Base-by-base conservation (phyloP, 2,329 filamentous ascomycete genomes). In the Penicillium sp. region DNA sequence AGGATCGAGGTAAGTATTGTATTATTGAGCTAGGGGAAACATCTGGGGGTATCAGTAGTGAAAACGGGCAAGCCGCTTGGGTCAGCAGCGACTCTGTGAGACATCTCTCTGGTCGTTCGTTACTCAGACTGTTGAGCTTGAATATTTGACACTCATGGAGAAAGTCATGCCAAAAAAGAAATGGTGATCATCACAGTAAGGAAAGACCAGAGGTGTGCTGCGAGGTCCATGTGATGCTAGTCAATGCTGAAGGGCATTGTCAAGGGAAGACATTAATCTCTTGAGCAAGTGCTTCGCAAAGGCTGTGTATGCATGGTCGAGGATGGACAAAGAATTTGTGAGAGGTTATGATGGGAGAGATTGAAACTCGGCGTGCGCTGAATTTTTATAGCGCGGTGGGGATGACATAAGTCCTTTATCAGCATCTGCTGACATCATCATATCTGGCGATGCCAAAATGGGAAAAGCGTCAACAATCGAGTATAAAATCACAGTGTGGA, bases 121-220 rank as follows among this genome's bases (percentile, higher is more conserved):
- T 38, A 64, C 64, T 68, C 66, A 69, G 65, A 68, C 64, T 68
- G 65, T 68, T 68, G 66, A 68, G 64, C 66, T 70, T 68, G 63
- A 65, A 61, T 59, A 60, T 58, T 60, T 61, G 53, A 56, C 59
- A 66, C 55, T 58, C 63, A 66, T 54, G 48, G 60, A 55, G 60
- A 57, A 54, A 48, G 45, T 68, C 62, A 60, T 63, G 54, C 60
- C 62, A 64, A 40, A 6, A 63, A 52, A 62, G 49, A 64, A 59
- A 50, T 43, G 45, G 48, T 48, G 36, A 59, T 67, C 65, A 68
- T 68, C 64, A 68, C 63, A 48, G 62, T 63, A 50, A 51, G 48
- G 53, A 53, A 54, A 48, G 48, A 45, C 40, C 43, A 53, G 42
- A 44, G 50, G 22, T 27, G 42, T 46, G 41, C 36, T 52, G 39